phyloP scores from a whole-genome alignment of 2,329 filamentous ascomycete genomes.

The Xylaria arbuscula region DNA sequence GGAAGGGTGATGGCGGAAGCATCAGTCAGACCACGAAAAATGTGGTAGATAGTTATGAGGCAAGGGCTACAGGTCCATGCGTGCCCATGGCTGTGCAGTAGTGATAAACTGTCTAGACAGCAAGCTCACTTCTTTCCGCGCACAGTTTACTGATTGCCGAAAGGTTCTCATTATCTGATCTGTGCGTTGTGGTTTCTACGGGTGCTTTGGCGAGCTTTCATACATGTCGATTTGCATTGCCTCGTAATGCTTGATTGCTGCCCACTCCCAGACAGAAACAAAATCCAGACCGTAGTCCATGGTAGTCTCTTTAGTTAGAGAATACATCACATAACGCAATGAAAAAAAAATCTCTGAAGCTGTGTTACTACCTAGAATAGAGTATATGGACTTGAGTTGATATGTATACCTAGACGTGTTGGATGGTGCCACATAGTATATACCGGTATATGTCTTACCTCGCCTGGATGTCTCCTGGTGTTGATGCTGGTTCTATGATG shows the following conservation, averaged over 20 bases:
- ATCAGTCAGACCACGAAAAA: conserved; percentile 6
- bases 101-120: conserved; percentile 31
- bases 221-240: conserved; percentile 12
- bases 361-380: not conserved
- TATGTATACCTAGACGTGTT: not conserved
- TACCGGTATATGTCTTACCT: not conserved
- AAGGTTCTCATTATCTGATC: conserved; percentile 34
- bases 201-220: conserved; percentile 25
- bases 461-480: not conserved
- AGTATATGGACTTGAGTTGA: not conserved
- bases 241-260: conserved; percentile 17
- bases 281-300: conserved; percentile 23
- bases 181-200: conserved; percentile 27
- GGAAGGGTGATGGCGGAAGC: conserved; percentile 24
- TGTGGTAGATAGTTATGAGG: conserved; percentile 14
- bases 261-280: conserved; percentile 10
- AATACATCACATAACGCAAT: conserved; percentile 37
- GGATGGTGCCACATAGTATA: not conserved
- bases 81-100: conserved; percentile 20
- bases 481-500: not conserved
- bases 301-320: conserved; percentile 35
- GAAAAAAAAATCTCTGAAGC: not conserved
- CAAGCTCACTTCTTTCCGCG: conserved; percentile 33
- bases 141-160: conserved; percentile 37
- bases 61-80: conserved; percentile 5